Evolutionary conservation across 495 filamentous ascomycete species (phyloP).

Genomic region (Bombardia bombarda): DNA sequence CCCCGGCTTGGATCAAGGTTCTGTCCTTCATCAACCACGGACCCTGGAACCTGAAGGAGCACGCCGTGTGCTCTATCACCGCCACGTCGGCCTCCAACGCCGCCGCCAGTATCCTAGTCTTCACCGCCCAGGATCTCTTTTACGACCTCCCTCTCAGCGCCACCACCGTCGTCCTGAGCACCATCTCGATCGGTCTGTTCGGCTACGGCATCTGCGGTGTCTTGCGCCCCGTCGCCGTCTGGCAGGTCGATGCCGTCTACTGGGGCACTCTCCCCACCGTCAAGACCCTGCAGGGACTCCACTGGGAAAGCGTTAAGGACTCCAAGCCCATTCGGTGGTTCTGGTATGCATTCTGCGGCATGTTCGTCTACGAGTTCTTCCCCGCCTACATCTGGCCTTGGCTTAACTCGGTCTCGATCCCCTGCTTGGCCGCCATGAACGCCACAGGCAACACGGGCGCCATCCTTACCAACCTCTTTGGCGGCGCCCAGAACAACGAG

Average conservation of each 20-base stretch:
- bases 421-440: conserved; percentile 42
- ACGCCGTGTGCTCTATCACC: conserved; percentile 35
- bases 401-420: conserved; percentile 47
- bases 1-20: conserved; percentile 13
- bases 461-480: conserved; percentile 53
- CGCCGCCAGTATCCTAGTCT: conserved; percentile 23
- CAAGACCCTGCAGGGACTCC: conserved; percentile 35
- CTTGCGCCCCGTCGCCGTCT: conserved; percentile 44
- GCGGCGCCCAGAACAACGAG: conserved; percentile 46
- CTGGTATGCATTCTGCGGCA: conserved; percentile 28
- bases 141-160: conserved; percentile 31
- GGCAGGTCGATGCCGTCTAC: conserved; percentile 44
- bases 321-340: conserved; percentile 31
- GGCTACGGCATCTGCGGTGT: conserved; percentile 49
- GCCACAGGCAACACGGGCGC: conserved; percentile 28
- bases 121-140: conserved; percentile 38
- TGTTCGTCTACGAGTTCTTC: conserved; percentile 45
- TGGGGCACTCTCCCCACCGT: conserved; percentile 31
- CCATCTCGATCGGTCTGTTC: conserved; percentile 38
- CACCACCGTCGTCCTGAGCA: conserved; percentile 30
- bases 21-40: conserved; percentile 30
- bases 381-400: conserved; percentile 46
- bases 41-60: conserved; percentile 38
- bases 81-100: conserved; percentile 31
- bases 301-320: conserved; percentile 28